Percentiles rank a stretch among this genome's conserved stretches.
These are phyloP conservation scores for Byssoonygena ceratinophila DNA, from an alignment of 2,329 filamentous ascomycete species.

Conservation along the genomic window DNA sequence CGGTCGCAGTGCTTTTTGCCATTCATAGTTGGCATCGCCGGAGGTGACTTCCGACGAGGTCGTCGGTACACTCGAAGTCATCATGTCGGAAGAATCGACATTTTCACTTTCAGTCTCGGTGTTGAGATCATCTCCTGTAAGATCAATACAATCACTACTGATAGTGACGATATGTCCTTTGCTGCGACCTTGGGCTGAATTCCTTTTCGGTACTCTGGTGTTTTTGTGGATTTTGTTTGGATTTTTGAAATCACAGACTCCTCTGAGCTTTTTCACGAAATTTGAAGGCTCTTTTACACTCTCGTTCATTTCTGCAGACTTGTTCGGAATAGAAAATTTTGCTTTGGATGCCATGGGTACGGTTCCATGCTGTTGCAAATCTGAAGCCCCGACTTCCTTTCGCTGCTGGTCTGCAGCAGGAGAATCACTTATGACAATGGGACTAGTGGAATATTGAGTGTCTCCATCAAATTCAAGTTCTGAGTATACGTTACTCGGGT, in stretches of 20 bases:
- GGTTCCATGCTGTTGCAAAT: background rate
- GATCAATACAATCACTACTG: background rate
- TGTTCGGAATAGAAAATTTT: background rate
- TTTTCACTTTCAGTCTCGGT: background rate
- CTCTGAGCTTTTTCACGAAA: background rate
- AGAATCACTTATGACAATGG: background rate
- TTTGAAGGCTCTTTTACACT: background rate
- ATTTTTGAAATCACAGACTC: no score
- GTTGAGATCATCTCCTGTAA: background rate
- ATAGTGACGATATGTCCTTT: background rate
- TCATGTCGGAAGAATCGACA: background rate
- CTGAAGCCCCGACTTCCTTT: background rate
- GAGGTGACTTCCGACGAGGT: background rate
- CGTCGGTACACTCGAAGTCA: background rate
- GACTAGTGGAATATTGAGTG: background rate
- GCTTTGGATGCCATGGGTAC: background rate
- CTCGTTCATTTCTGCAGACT: background rate
- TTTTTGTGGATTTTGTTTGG: background rate
- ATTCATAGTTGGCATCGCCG: background rate
- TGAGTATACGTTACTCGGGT: background rate
- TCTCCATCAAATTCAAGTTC: background rate
- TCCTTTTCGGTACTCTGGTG: background rate
- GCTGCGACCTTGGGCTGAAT: background rate
- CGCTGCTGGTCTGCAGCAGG: background rate
- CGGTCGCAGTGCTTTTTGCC: constrained; percentile 6